Base-by-base conservation (phyloP, 2,329 filamentous ascomycete genomes). In the Clonostachys sp. region DNA sequence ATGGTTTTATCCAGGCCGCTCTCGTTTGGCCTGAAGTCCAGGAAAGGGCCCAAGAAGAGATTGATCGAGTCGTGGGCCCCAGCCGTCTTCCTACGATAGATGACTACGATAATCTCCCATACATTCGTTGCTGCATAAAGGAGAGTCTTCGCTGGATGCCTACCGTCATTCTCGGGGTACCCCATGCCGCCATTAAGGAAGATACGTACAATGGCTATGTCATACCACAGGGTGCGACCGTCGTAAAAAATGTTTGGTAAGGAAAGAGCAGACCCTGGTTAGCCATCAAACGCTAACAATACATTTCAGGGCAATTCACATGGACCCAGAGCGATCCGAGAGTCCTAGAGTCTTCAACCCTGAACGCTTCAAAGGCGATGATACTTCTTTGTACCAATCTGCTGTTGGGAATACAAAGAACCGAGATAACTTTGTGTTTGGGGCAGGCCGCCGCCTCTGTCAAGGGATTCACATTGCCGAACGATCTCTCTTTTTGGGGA, bases 391-490 rank as follows among this genome's bases (percentile, higher is more conserved):
- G 5, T 63, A 66, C 70, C 30, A 47, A 5, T 45, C 51, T 16
- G 41, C 42, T 36, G 48, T 45, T 34, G 51, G 65, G 0, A 67
- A 72, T 46, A 59, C 61, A 0, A 58, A 61, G 1, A 67, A 77
- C 55, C 66, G 75, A 12, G 77, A 80, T 45, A 70, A 75, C 7
- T 81, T 78, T 57, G 70, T 67, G 0, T 83, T 80, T 46, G 78
- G 80, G 30, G 73, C 73, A 7, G 79, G 79, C 2, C 66, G 78
- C 10, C 67, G 80, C 18, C 70, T 82, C 41, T 84, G 81, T 58
- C 78, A 74, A 6, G 81, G 80, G 0, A 77, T 78, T 33, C 74
- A 80, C 46, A 64, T 83, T 4, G 76, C 75, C 0, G 72, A 76
- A 47, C 68, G 70, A 5, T 69, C 64, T 13, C 53, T 79, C n/a